These are phyloP conservation scores for Neurospora sp. DNA, from an alignment of 495 filamentous ascomycete genomes.

Conservation along the genomic window DNA sequence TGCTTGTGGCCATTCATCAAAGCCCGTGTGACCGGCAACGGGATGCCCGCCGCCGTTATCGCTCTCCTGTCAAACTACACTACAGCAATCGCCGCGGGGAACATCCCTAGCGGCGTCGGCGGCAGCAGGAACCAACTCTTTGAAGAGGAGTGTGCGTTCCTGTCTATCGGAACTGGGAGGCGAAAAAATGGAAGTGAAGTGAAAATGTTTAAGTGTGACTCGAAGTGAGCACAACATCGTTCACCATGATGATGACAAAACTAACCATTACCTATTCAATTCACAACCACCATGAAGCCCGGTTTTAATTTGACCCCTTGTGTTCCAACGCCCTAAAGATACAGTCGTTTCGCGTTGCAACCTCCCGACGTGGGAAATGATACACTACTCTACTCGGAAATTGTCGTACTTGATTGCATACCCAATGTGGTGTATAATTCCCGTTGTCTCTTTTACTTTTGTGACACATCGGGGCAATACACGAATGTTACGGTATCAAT, in stretches of 20 bases:
- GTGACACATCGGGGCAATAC: neutral
- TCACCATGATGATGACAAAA: neutral
- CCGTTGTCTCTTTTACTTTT: neutral
- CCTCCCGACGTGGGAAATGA: neutral
- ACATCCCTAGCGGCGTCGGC: neutral
- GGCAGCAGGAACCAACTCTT: neutral
- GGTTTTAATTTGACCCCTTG: neutral
- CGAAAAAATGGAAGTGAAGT: neutral
- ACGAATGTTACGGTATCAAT: neutral
- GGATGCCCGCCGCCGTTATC: neutral
- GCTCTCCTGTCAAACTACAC: neutral
- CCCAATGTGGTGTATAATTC: neutral
- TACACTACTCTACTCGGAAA: neutral
- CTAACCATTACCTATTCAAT: neutral
- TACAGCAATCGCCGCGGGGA: neutral
- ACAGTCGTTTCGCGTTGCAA: neutral
- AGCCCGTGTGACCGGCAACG: neutral
- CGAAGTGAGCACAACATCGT: neutral
- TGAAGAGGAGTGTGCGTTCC: neutral
- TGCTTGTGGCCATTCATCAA: neutral
- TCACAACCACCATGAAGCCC: neutral
- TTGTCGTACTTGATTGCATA: neutral
- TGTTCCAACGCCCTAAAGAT: neutral
- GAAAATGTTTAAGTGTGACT: neutral
- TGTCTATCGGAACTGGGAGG: neutral